phyloP scores from a whole-genome alignment of 305 asterid species.

The Fraxinus dipetala region DNA sequence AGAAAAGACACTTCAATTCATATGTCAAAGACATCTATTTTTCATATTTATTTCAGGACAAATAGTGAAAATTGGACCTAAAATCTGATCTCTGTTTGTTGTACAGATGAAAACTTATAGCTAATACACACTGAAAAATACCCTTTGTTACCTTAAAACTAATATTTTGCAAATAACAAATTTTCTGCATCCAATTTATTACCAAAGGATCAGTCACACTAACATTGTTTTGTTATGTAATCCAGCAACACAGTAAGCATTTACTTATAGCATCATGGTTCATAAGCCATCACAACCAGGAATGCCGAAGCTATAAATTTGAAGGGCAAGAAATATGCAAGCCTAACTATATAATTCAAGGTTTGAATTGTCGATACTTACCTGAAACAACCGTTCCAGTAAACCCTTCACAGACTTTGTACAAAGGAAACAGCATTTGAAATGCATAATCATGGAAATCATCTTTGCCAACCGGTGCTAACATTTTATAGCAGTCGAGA shows the following conservation, averaged over 20 bases:
- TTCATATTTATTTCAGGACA: neutral
- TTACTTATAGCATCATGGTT: neutral
- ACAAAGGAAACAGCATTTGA: slow-evolving; percentile 71
- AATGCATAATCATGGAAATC: slow-evolving; percentile 55
- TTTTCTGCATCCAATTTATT: neutral
- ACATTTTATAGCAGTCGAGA: slow-evolving; percentile 30
- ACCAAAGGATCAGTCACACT: neutral
- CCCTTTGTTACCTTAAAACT: neutral
- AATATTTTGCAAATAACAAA: neutral
- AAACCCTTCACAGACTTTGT: slow-evolving; percentile 73
- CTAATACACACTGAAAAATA: neutral
- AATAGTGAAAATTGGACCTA: neutral
- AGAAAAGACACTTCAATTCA: neutral
- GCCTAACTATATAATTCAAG: neutral
- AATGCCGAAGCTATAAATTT: neutral
- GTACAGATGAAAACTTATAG: neutral
- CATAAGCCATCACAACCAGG: neutral
- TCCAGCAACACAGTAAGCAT: neutral
- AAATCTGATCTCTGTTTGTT: neutral
- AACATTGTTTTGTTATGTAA: neutral
- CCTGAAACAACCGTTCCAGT: slow-evolving; percentile 81
- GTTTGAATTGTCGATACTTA: slow-evolving; percentile 21
- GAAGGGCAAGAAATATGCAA: neutral
- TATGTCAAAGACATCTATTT: neutral
- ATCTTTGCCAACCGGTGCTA: slow-evolving; percentile 34